Evolutionary conservation across 106 monocot genomes (phyloP).

Genomic region (Phalaenopsis aphrodite): DNA sequence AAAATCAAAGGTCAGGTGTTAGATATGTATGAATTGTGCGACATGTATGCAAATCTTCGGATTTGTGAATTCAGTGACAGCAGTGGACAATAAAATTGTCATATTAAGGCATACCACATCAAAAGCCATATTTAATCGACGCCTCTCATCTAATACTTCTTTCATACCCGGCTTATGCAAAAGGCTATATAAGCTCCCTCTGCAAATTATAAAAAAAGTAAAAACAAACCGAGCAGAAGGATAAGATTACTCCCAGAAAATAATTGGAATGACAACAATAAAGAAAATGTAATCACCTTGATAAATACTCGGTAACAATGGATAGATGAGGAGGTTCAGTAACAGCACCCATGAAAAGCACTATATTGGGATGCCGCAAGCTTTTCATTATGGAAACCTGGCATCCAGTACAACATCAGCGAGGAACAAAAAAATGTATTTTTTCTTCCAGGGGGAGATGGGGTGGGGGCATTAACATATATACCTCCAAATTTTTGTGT

Average conservation of each 20-base stretch:
- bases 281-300: slow-evolving; percentile 41
- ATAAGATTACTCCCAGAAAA: not conserved
- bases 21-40: no score
- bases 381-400: slow-evolving; percentile 99
- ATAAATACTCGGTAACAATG: slow-evolving; percentile 95
- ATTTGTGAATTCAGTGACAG: not conserved
- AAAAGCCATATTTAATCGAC: slow-evolving; percentile 87
- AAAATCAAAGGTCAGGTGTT: no score
- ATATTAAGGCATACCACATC: slow-evolving; percentile 65
- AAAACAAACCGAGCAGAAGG: not conserved
- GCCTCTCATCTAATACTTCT: slow-evolving; percentile 87
- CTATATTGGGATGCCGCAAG: slow-evolving; percentile 95
- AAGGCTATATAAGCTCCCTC: slow-evolving; percentile 91
- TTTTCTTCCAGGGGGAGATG: no score
- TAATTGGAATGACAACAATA: slow-evolving; percentile 1
- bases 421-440: not conserved
- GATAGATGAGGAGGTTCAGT: slow-evolving; percentile 84
- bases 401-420: slow-evolving; percentile 7
- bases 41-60: no score
- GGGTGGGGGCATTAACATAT: no score
- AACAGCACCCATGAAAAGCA: slow-evolving; percentile 93
- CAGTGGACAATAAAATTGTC: not conserved
- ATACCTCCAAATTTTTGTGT: no score
- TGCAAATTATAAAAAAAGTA: slow-evolving; percentile 24
- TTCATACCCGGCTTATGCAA: slow-evolving; percentile 65